Evolutionary conservation across 2,329 filamentous ascomycete genomes (phyloP).

Genomic region (Trichoderma oligosporum): DNA sequence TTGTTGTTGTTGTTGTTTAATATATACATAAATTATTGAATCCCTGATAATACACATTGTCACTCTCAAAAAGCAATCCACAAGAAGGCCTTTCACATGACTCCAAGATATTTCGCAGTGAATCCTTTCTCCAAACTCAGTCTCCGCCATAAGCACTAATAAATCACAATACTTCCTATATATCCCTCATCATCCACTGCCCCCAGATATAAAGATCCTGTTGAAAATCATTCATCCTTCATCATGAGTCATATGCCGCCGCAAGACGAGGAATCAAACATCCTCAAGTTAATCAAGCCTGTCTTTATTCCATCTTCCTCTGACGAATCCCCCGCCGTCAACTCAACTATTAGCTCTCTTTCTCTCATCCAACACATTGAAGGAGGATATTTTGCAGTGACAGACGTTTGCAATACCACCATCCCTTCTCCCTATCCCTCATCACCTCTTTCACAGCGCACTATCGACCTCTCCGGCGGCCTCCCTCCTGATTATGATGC

Average conservation of each 20-base stretch:
- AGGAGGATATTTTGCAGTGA: constrained; percentile 62
- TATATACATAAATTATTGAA: too few relatives aligned
- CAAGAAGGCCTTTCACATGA: too few relatives aligned
- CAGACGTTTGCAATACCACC: constrained; percentile 49
- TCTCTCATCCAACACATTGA: constrained; percentile 49
- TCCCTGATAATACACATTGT: too few relatives aligned
- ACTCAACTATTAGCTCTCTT: constrained; percentile 34
- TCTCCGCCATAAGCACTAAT: background rate
- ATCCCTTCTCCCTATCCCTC: constrained; percentile 48
- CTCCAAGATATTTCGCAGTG: too few relatives aligned
- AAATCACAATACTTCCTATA: too few relatives aligned
- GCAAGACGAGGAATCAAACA: background rate
- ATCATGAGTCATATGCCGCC: constrained; percentile 1
- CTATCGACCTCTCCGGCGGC: constrained; percentile 32
- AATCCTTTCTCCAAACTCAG: too few relatives aligned
- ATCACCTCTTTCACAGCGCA: constrained; percentile 35
- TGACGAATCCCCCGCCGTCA: constrained; percentile 19
- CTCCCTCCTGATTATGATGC: constrained; percentile 38
- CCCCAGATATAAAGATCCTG: too few relatives aligned
- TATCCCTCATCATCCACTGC: too few relatives aligned
- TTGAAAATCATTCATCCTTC: background rate
- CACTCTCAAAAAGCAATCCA: too few relatives aligned
- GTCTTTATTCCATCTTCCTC: constrained; percentile 4
- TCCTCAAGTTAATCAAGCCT: constrained; percentile 9
- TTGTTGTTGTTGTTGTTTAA: too few relatives aligned